phyloP scores from a whole-genome alignment of 306 rosid genomes.

The Begonia loranthoides region DNA sequence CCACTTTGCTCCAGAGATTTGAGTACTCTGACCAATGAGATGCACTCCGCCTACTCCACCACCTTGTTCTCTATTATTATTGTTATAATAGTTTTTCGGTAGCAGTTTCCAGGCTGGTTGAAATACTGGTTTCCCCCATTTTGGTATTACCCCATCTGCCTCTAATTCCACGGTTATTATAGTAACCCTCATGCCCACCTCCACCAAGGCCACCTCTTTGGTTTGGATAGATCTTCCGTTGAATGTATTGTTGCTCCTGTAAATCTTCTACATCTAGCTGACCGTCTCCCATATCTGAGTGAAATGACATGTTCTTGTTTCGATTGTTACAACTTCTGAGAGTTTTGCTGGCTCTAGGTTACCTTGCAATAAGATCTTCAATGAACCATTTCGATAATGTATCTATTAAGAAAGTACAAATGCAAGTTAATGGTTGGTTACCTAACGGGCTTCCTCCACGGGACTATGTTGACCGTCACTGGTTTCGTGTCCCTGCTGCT shows the following conservation, averaged over 20 bases:
- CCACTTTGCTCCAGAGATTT: neutral
- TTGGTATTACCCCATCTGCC: conserved; percentile 56
- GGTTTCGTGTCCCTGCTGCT: conserved; percentile 2
- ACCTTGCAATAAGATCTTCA: conserved; percentile 37
- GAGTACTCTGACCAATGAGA: conserved; percentile 19
- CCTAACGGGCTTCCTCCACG: conserved; percentile 24
- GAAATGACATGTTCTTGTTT: conserved; percentile 37
- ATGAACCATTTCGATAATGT: no score
- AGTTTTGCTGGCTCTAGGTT: conserved; percentile 32
- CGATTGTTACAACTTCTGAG: conserved; percentile 30
- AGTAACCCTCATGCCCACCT: conserved; percentile 71
- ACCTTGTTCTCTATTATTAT: conserved; percentile 62
- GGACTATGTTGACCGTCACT: conserved; percentile 7
- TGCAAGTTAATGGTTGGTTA: conserved; percentile 5
- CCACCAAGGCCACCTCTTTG: conserved; percentile 81
- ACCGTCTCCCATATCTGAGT: conserved; percentile 30
- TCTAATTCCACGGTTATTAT: conserved; percentile 72
- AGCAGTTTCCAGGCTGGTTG: conserved; percentile 75
- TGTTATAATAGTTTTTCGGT: conserved; percentile 44
- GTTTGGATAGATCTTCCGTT: conserved; percentile 52
- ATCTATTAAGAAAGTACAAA: no score
- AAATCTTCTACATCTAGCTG: conserved; percentile 51
- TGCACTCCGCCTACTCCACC: conserved; percentile 57
- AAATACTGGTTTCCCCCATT: conserved; percentile 65
- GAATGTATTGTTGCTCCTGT: conserved; percentile 48